Evolutionary conservation across 768 basidiomycete genomes (phyloP), one percentile per base, ranked within the genome.

Genomic region (Amanita molliuscula): DNA sequence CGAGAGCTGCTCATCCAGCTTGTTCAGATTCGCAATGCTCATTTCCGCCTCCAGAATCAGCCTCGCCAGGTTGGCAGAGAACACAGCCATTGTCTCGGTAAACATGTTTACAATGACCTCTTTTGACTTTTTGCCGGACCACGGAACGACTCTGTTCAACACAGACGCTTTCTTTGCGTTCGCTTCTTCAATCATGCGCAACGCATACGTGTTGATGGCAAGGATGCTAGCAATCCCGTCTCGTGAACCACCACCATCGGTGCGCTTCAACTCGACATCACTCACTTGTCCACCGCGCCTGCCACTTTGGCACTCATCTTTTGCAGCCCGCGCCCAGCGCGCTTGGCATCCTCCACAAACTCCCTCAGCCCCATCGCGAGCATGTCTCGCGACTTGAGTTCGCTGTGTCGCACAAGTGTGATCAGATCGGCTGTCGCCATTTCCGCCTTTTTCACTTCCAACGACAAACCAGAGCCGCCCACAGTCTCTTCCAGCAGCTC

Each of bases 401-500:
- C 67, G 61, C 87, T 89, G 52, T 74, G 64, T 13, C 71, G 72
- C 13, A 88, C 80, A 25, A 86, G 68, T 4, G 77, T 72, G 11
- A 76, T 66, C 46, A 90, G 69, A 59, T 90, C 87, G 20, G 63
- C 67, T 1, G 82, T 84, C 11, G 85, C 88, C 76, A 88, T 81
- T 56, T 88, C 82, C 11, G 84, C 81, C 61, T 80, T 82, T 64
- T 86, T 79, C 54, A 90, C 75, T 49, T 85, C 77, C 38, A 85
- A 59, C 4, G 83, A 77, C 33, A 90, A 60, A 4, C 70, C 71
- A 0, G 81, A 77, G 0, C 78, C 75, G 2, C 81, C 79, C 0
- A 74, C 69, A 0, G 80, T 70, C 41, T 79, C 77, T 43, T 77
- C 78, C 21, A 83, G 61, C 15, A 88, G 63, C 54, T 84, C 70